A percentile compares a stretch with the other conserved stretches of the same genome.
Evolutionary conservation across 164 flowering plant species (phyloP).

Genomic region (Warburgia ugandensis): DNA sequence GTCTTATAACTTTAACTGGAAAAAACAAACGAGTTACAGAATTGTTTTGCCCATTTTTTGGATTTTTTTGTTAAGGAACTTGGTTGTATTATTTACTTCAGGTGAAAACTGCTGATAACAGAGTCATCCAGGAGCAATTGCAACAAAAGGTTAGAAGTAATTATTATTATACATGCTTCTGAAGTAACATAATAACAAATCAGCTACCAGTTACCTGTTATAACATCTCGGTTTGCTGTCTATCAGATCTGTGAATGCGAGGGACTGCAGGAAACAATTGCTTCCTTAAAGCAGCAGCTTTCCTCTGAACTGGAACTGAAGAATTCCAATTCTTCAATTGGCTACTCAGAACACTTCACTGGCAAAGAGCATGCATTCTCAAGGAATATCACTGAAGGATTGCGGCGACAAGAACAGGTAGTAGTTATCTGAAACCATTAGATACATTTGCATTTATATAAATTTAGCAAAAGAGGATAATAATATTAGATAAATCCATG

Average conservation of each 20-base stretch:
- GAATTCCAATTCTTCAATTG: constrained; percentile 23
- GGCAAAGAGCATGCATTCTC: constrained; percentile 18
- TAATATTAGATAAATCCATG: too few relatives aligned
- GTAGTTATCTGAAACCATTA: too few relatives aligned
- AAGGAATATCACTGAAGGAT: constrained; percentile 25
- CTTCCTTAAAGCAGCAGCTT: constrained; percentile 66
- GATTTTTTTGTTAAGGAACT: too few relatives aligned
- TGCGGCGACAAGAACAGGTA: constrained; percentile 42
- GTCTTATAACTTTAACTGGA: too few relatives aligned
- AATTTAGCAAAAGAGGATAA: too few relatives aligned
- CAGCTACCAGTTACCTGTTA: too few relatives aligned
- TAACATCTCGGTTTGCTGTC: too few relatives aligned
- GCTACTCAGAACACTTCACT: constrained; percentile 11
- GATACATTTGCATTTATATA: too few relatives aligned
- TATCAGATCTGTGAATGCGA: constrained; percentile 67
- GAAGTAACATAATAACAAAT: too few relatives aligned
- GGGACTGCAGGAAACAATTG: constrained; percentile 53
- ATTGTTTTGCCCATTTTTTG: too few relatives aligned
- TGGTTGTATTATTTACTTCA: constrained; percentile 11
- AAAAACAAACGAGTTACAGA: too few relatives aligned
- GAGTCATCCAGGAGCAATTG: constrained; percentile 92
- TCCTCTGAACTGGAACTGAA: constrained; percentile 38
- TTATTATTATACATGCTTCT: background rate
- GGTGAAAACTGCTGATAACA: constrained; percentile 89
- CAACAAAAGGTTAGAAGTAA: constrained; percentile 70